Percentiles rank a stretch among this genome's conserved stretches.
phyloP scores from a whole-genome alignment of 306 rosid species.

The Vachellia collinsii region DNA sequence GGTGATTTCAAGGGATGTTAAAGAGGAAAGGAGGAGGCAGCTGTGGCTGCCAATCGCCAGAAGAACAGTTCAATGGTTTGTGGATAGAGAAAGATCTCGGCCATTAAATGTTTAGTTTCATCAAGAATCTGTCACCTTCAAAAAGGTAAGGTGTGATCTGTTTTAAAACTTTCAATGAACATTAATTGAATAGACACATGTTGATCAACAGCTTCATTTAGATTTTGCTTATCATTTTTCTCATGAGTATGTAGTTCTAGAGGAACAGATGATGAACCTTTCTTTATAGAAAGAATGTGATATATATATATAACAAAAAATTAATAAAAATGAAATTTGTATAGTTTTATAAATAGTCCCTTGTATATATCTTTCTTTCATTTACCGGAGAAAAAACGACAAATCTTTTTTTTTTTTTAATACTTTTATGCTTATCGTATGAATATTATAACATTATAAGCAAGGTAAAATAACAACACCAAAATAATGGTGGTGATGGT shows the following conservation, averaged over 20 bases:
- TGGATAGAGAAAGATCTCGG: constrained; percentile 76
- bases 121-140: constrained; percentile 8
- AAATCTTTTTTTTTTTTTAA: neutral
- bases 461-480: too few species aligned
- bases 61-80: constrained; percentile 93
- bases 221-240: constrained; percentile 24
- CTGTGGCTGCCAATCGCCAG: constrained; percentile 86
- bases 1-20: constrained; percentile 46
- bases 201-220: constrained; percentile 4
- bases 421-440: constrained; percentile 7
- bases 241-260: constrained; percentile 28
- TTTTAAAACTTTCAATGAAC: neutral
- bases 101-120: constrained; percentile 53
- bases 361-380: neutral
- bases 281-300: too few species aligned
- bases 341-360: too few species aligned
- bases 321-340: too few species aligned
- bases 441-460: neutral
- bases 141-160: constrained; percentile 5
- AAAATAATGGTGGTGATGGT: too few species aligned
- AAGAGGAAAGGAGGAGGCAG: constrained; percentile 68
- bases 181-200: too few species aligned
- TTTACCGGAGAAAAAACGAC: too few species aligned
- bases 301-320: too few species aligned
- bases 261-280: constrained; percentile 9